Evolutionary conservation across 2,329 filamentous ascomycete species (phyloP), one percentile per base, ranked within the genome.

Genomic region (Fusarium nisikadoi): DNA sequence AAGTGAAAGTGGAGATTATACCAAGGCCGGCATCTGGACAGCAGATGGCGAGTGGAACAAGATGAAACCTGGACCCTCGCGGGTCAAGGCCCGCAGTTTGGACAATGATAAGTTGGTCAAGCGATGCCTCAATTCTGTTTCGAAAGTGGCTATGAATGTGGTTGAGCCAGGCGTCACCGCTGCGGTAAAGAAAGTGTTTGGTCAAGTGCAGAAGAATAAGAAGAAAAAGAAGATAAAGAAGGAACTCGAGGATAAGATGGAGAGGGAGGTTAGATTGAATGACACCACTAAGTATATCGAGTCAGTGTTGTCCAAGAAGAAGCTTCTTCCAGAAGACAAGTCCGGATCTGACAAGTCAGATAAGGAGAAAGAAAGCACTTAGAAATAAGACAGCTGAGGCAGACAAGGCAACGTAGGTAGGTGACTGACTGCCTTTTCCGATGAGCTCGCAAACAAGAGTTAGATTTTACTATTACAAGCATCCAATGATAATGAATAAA

Each of bases 11-110:
- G 90, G 86, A 29, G 93, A 95, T 78, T 95, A 93, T 76, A 94
- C 92, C 19, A 92, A 90, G 80, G 93, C 93, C 0, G 93, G 92
- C 3, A 86, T 85, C 16, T 95, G 93, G 93, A 86, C 85, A 29
- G 81, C 78, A 3, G 86, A 91, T 57, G 89, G 91, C 3, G 83
- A 86, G 38, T 95, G 93, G 93, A 83, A 83, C 46, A 80, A 87
- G 31, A 93, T 94, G 91, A 80, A 84, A 74, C 76, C 86, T 4
- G 92, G 92, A 1, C 88, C 91, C 19, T 89, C 88, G 3, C 84
- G 79, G 74, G 78, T 86, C 41, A 80, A 77, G 71, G 63, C 67
- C 27, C 74, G 80, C 47, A 73, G 75, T 19, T n/a, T 71, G n/a
- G 75, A 70, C 27, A 70, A 68, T 14, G 70, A 75, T 20, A 70